These are phyloP conservation scores for Boletus rubropictus DNA, from an alignment of 768 basidiomycete genomes.

Conservation along the genomic window DNA sequence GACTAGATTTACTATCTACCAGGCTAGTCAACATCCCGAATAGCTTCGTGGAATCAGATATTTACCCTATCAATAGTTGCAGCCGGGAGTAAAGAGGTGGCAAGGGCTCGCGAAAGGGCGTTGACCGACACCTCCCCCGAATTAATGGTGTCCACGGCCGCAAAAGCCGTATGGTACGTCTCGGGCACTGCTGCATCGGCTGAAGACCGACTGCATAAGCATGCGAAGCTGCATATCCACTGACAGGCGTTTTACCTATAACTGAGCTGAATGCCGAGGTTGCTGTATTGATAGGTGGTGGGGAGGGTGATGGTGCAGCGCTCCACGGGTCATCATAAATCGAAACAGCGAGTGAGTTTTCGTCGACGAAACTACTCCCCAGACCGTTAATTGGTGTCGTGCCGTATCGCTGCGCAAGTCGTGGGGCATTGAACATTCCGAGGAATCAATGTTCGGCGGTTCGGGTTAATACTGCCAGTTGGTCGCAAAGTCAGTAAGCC, in stretches of 20 bases:
- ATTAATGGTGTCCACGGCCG: constrained; percentile 62
- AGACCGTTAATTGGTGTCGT: constrained; percentile 52
- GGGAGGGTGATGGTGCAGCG: constrained; percentile 63
- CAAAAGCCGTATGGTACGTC: constrained; percentile 69
- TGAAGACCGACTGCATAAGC: constrained; percentile 28
- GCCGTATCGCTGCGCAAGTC: constrained; percentile 64
- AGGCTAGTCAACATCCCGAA: constrained; percentile 4
- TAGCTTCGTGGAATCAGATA: background rate
- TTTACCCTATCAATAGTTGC: constrained; percentile 74
- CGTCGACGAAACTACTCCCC: constrained; percentile 68
- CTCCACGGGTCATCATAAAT: constrained; percentile 85
- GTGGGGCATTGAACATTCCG: constrained; percentile 81
- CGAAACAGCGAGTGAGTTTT: constrained; percentile 68
- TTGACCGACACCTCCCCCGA: constrained; percentile 79
- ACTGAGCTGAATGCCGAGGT: constrained; percentile 59
- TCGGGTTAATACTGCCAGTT: constrained; percentile 3
- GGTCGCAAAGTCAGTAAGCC: constrained; percentile 4
- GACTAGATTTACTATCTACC: constrained; percentile 84
- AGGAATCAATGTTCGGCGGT: constrained; percentile 9
- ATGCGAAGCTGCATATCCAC: background rate
- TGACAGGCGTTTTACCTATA: constrained; percentile 47
- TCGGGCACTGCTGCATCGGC: constrained; percentile 77
- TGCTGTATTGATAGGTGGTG: constrained; percentile 50
- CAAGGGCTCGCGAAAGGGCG: constrained; percentile 72
- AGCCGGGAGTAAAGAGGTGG: constrained; percentile 74